Evolutionary conservation across 768 basidiomycete genomes (phyloP).

Genomic region (Naganishia randhawae): DNA sequence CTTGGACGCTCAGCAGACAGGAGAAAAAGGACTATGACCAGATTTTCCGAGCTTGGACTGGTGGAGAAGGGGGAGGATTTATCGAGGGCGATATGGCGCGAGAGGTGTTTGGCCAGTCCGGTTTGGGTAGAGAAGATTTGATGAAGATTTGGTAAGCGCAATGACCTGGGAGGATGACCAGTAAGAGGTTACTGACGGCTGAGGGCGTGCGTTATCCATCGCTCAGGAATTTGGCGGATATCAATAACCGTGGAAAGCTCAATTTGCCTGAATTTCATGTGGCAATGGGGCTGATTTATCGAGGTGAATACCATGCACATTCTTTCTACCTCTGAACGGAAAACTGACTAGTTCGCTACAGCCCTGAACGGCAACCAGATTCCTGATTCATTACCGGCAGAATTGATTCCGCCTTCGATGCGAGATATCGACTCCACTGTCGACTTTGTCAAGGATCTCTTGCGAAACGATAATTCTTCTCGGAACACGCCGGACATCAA

Average conservation of each 20-base stretch:
- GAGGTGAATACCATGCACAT: slow-evolving; percentile 63
- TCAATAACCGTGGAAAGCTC: slow-evolving; percentile 88
- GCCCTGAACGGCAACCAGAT: slow-evolving; percentile 88
- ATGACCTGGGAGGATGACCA: not conserved
- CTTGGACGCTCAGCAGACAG: slow-evolving; percentile 66
- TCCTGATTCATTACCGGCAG: slow-evolving; percentile 77
- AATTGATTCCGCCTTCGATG: slow-evolving; percentile 86
- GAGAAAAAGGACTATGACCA: slow-evolving; percentile 97
- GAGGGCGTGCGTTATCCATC: not conserved
- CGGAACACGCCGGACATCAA: slow-evolving; percentile 55
- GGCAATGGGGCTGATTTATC: slow-evolving; percentile 96
- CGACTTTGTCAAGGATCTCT: slow-evolving; percentile 77
- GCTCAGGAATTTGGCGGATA: slow-evolving; percentile 84
- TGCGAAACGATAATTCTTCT: slow-evolving; percentile 66
- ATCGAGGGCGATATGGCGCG: slow-evolving; percentile 77
- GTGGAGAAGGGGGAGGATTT: slow-evolving; percentile 67
- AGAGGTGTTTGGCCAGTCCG: slow-evolving; percentile 92
- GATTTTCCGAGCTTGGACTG: slow-evolving; percentile 90
- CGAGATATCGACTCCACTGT: slow-evolving; percentile 84
- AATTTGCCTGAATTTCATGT: slow-evolving; percentile 96
- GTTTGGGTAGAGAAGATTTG: slow-evolving; percentile 78
- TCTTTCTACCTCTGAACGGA: not conserved
- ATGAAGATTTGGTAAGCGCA: slow-evolving; percentile 86
- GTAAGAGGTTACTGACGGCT: not conserved
- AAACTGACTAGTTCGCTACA: slow-evolving; percentile 45